Evolutionary conservation across 176 grass and related monocot species (phyloP).

Genomic region (Panicum miliaceum): DNA sequence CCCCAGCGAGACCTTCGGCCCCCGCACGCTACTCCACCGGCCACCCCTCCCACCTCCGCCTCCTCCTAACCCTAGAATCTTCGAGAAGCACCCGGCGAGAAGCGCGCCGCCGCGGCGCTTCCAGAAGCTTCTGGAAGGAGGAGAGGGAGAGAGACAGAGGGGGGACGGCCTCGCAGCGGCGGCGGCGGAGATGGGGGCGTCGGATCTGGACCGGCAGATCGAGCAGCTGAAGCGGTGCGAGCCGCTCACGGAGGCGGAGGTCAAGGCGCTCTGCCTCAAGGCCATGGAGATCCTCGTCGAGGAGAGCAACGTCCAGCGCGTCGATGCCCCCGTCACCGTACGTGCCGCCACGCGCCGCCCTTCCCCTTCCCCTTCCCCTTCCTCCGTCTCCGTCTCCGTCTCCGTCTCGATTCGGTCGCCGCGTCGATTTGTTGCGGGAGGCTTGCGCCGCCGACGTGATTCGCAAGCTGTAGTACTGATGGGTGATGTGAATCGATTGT

Average conservation of each 20-base stretch:
- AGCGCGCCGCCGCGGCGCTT: conserved; percentile 25
- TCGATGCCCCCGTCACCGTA: conserved; percentile 97
- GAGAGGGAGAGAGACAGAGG: not conserved
- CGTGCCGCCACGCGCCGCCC: not conserved
- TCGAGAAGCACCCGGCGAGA: conserved; percentile 42
- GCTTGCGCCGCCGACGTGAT: too few relatives aligned
- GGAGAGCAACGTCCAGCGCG: conserved; percentile 98
- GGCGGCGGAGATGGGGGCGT: conserved; percentile 46
- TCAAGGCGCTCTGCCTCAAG: conserved; percentile 97
- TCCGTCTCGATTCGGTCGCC: not conserved
- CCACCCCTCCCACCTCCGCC: not conserved
- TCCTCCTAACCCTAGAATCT: conserved; percentile 51
- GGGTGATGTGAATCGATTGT: not conserved
- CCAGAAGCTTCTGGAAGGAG: conserved; percentile 46
- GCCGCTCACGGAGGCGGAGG: conserved; percentile 92
- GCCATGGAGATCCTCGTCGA: conserved; percentile 99
- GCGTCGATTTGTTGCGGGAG: not conserved
- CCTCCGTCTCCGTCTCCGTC: not conserved
- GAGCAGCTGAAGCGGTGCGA: conserved; percentile 99
- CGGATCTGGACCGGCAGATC: conserved; percentile 98
- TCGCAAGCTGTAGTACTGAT: not conserved
- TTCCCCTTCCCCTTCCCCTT: not conserved
- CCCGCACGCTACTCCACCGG: not conserved
- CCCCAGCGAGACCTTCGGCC: not conserved
- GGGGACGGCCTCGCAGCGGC: not conserved